Percentiles rank a stretch among this genome's conserved stretches.
These are phyloP conservation scores for Sanghuangporus baumii DNA, from an alignment of 1,284 basidiomycete genomes.

Conservation along the genomic window DNA sequence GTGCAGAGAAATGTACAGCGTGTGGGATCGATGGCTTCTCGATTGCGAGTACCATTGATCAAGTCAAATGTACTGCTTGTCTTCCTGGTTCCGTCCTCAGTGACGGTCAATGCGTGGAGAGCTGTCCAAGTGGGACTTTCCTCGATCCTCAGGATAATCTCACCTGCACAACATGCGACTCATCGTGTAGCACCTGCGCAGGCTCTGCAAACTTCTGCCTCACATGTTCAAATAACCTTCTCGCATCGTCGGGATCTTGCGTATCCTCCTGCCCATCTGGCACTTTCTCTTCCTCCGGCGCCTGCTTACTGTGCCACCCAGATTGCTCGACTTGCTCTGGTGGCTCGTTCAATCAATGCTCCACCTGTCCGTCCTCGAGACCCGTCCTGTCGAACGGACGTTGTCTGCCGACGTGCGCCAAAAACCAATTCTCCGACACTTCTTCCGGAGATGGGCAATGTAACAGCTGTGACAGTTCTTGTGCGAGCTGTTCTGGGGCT, in stretches of 20 bases:
- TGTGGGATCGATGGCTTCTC: constrained; percentile 71
- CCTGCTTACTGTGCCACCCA: constrained; percentile 70
- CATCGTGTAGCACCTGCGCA: constrained; percentile 64
- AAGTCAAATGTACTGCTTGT: constrained; percentile 70
- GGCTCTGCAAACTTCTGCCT: constrained; percentile 66
- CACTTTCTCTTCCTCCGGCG: constrained; percentile 56
- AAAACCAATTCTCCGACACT: constrained; percentile 65
- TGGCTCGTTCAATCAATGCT: constrained; percentile 68
- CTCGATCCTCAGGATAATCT: constrained; percentile 62
- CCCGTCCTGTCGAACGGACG: constrained; percentile 69
- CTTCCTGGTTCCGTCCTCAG: constrained; percentile 64
- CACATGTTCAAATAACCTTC: constrained; percentile 56
- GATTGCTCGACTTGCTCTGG: constrained; percentile 77
- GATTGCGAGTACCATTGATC: constrained; percentile 55
- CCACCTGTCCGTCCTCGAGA: constrained; percentile 55
- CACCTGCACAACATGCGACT: constrained; percentile 70
- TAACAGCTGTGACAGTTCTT: constrained; percentile 64
- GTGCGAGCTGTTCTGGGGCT: constrained; percentile 65
- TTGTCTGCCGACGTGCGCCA: constrained; percentile 70
- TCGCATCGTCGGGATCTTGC: constrained; percentile 67
- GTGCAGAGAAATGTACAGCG: constrained; percentile 71
- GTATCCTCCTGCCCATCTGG: constrained; percentile 66
- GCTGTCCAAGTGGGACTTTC: constrained; percentile 69
- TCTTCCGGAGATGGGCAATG: constrained; percentile 47
- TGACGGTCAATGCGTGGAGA: constrained; percentile 59